Evolutionary conservation across 1,139 yeast species (phyloP), one percentile per base, ranked within the genome.

Genomic region (Sugiyamaella pinicola): DNA sequence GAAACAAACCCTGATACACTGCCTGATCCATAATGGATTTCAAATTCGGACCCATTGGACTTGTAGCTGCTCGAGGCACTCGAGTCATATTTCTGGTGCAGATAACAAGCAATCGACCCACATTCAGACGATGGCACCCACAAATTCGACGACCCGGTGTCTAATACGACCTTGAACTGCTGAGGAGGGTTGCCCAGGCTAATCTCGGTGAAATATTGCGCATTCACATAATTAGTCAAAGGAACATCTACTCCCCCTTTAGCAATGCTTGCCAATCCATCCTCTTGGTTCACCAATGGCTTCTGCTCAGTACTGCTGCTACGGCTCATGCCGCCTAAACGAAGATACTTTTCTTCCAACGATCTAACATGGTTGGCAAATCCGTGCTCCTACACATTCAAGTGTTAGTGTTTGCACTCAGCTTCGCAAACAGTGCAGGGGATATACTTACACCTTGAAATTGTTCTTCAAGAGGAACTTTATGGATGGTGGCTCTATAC

Each of bases 41-140:
- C 79, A 69, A 93, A 90, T 52, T 82, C 84, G 46, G 90, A 74
- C 50, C 98, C 98, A 69, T 93, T 91, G 62, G 84, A 80, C 74
- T 84, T 83, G 75, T 88, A 93, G 51, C 95, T 76, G 35, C 91
- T 76, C 13, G 96, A 89, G 15, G 80, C 74, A 50, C 80, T 82
- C 62, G 90, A 95, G 72, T 88, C 95, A 69, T 88, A 93, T 77
- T 89, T 91, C 65, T 85, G 67, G 75, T 93, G 99, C 70, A 93
- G 78, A 79, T 82, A 91, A 74, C 99, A 93, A 42, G 99, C 98
- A 74, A 93, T 82, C 4, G 97, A 89, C 45, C 88, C 76, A 76
- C 99, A 93, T 60, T 88, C 91, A 46, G 78, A 64, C 55, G 95
- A 82, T 52, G 99, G 99, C 56, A 93, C 91, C 99, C 99, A 93